phyloP scores from a whole-genome alignment of 305 asterid genomes.

The Solanum hybrid region DNA sequence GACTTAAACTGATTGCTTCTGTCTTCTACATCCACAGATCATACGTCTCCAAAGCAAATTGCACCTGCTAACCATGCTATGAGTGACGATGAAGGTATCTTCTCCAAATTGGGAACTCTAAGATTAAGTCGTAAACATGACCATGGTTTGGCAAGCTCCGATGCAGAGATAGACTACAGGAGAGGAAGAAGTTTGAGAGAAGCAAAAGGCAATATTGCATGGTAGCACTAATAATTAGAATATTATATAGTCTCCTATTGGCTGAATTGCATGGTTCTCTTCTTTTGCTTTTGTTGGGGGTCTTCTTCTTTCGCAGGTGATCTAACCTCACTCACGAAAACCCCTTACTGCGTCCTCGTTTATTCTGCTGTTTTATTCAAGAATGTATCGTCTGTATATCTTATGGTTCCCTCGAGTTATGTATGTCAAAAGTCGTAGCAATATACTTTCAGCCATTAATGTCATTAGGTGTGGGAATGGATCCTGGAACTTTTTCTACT shows the following conservation, averaged over 20 bases:
- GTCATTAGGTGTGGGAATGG: not conserved
- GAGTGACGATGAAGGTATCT: conserved; percentile 63
- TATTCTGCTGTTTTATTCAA: conserved; percentile 12
- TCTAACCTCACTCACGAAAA: conserved; percentile 8
- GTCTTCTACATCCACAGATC: conserved; percentile 32
- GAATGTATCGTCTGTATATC: conserved; percentile 14
- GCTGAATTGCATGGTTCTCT: conserved; percentile 17
- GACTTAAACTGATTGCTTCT: not conserved
- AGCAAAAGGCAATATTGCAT: conserved; percentile 36
- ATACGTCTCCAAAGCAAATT: conserved; percentile 30
- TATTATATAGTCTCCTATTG: conserved; percentile 19
- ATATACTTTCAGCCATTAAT: conserved; percentile 4
- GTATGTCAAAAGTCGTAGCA: conserved; percentile 1
- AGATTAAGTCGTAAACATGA: conserved; percentile 47
- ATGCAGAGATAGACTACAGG: conserved; percentile 78
- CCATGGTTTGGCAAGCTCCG: conserved; percentile 64
- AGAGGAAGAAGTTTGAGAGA: conserved; percentile 87
- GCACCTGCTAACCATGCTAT: conserved; percentile 24
- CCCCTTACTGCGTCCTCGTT: not conserved
- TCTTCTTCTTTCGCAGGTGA: conserved; percentile 21
- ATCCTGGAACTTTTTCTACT: not conserved
- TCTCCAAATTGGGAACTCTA: conserved; percentile 44
- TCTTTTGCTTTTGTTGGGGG: conserved; percentile 22
- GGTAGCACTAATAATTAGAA: conserved; percentile 21
- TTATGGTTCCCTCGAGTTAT: not conserved